Percentiles rank a stretch among this genome's conserved stretches.
phyloP scores from a whole-genome alignment of 805 yeast genomes.

The Tetrapisispora taiwanensis region DNA sequence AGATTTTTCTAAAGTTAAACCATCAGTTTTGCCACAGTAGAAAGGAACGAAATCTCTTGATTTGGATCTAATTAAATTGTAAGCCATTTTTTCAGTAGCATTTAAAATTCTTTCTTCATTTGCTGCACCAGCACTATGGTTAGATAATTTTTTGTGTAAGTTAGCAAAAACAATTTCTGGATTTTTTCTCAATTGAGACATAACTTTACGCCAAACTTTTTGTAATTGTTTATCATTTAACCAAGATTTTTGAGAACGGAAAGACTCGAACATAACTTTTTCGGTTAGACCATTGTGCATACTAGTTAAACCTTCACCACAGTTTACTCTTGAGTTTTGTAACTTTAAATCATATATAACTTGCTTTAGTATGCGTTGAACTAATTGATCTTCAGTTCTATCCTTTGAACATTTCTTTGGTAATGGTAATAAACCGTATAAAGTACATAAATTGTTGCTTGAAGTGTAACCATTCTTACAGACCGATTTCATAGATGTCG shows the following conservation, averaged over 20 bases:
- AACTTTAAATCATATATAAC: constrained; percentile 50
- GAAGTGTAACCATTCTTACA: constrained; percentile 60
- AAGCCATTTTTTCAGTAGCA: background rate
- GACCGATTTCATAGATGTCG: constrained; percentile 41
- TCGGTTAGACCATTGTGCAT: constrained; percentile 39
- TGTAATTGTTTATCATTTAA: constrained; percentile 42
- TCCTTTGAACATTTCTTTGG: constrained; percentile 63
- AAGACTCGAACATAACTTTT: constrained; percentile 38
- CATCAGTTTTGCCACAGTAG: constrained; percentile 41
- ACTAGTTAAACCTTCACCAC: constrained; percentile 40
- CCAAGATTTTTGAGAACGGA: constrained; percentile 21
- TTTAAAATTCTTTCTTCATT: background rate
- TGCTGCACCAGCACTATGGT: background rate
- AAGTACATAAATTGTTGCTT: constrained; percentile 17
- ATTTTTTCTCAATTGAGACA: constrained; percentile 48
- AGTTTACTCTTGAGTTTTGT: constrained; percentile 49
- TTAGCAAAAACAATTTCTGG: constrained; percentile 37
- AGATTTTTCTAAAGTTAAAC: background rate
- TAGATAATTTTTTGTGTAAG: background rate
- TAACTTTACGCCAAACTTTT: constrained; percentile 54
- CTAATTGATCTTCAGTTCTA: constrained; percentile 51
- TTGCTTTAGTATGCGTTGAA: constrained; percentile 51
- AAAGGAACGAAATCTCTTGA: constrained; percentile 46
- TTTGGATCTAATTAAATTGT: constrained; percentile 46
- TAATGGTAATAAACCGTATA: constrained; percentile 49